Evolutionary conservation across 768 basidiomycete species (phyloP).

Genomic region (Neoboletus magnificus): DNA sequence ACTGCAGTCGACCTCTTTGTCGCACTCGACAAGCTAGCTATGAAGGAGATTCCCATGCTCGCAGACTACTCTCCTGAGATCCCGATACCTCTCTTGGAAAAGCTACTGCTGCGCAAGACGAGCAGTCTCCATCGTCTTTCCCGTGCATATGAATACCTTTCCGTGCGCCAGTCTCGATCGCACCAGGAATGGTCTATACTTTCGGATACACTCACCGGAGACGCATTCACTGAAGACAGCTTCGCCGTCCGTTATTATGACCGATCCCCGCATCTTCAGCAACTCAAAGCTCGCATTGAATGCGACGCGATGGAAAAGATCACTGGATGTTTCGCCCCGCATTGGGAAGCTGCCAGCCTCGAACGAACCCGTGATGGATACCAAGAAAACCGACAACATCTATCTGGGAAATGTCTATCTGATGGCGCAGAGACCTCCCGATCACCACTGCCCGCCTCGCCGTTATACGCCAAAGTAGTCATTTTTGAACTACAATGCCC

Average conservation of each 20-base stretch:
- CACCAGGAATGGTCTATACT: background rate
- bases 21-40: slow-evolving; percentile 18
- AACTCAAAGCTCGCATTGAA: background rate
- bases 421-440: too few species aligned
- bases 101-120: background rate
- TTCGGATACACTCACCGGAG: background rate
- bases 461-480: too few species aligned
- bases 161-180: background rate
- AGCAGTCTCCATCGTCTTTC: background rate
- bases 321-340: too few species aligned
- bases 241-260: background rate
- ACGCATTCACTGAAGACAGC: background rate
- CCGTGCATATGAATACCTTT: background rate
- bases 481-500: too few species aligned
- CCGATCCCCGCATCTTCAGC: background rate
- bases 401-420: too few species aligned
- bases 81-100: background rate
- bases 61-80: background rate
- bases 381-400: too few species aligned
- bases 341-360: too few species aligned
- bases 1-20: slow-evolving; percentile 33
- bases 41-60: background rate
- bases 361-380: too few species aligned
- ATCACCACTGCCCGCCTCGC: too few species aligned
- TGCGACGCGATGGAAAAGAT: too few species aligned